Base-by-base conservation (phyloP, 164 flowering plant species). In the Liquidambar formosana region DNA sequence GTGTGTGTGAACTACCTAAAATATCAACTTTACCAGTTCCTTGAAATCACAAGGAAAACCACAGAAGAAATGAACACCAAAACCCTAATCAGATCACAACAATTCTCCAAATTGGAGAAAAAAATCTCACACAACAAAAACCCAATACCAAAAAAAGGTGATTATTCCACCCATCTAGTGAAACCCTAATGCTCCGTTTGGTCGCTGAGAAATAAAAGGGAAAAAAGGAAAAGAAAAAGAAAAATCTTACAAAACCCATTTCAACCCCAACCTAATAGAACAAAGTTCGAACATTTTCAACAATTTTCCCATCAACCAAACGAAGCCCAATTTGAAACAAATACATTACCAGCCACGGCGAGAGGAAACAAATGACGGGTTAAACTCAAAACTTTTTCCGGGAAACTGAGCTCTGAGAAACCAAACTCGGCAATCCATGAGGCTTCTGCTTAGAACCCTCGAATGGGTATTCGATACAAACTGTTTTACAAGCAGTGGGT, bases 321-420 rank as follows among this genome's bases (percentile, higher is more conserved):
- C 41, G n/a, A n/a, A 72, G 49, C 11, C 0, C 19, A n/a, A 12
- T 27, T 63, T 49, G 6, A 33, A 33, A 53, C 45, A 64, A 19
- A 66, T 1, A 49, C 46, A 61, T 68, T 76, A 82, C 83, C 83
- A 60, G 71, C 66, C 25, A 57, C 56, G 57, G 41, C 70, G 43
- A 21, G 25, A 51, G 48, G 38, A 70, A 8, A 51, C 45, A 72
- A 48, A 74, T 2, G 21, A 8, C 1, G 47, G 60, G 41, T 59
- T 64, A 46, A 63, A 49, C 13, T 19, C 52, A 23, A 70, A 73
- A 10, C 44, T 59, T 47, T 27, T 60, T 44, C 61, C 61, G 16
- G 57, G 76, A 53, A 76, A 60, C 21, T 61, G 78, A 48, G 51
- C 27, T 64, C 73, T 67, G 8, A 65, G 47, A 59, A 69, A 73